phyloP scores from a whole-genome alignment of 257 asterid genomes.

The Gentiana macrophylla region DNA sequence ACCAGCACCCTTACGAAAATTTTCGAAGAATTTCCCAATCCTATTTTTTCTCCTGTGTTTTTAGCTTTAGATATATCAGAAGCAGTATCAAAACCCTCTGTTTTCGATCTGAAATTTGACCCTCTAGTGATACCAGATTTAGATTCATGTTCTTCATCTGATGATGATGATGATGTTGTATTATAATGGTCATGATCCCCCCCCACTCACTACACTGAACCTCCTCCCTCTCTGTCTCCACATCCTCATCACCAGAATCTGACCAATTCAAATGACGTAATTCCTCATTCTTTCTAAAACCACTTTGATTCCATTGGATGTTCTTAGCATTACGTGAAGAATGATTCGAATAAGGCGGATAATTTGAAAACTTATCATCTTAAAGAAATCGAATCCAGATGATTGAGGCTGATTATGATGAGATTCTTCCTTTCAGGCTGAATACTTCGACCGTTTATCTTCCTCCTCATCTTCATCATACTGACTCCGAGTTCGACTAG shows the following conservation, averaged over 20 bases:
- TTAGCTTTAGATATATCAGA: constrained; percentile 1
- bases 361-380: constrained; percentile 48
- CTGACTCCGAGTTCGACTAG: constrained; percentile 1
- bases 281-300: constrained; percentile 11
- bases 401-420: constrained; percentile 19
- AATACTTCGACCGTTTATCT: constrained; percentile 23
- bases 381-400: constrained; percentile 25
- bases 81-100: constrained; percentile 17
- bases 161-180: constrained; percentile 44
- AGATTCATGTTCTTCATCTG: constrained; percentile 40
- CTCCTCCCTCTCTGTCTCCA: constrained; percentile 75
- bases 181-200: constrained; percentile 66
- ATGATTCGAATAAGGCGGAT: constrained; percentile 40
- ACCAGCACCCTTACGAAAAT: constrained; percentile 12
- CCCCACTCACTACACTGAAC: constrained; percentile 98
- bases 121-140: constrained; percentile 46
- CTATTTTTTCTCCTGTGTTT: constrained; percentile 4
- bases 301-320: constrained; percentile 6
- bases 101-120: constrained; percentile 44
- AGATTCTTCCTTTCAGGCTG: constrained; percentile 21
- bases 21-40: constrained; percentile 13
- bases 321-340: constrained; percentile 24
- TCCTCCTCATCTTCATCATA: constrained; percentile 28
- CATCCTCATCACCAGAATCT: constrained; percentile 53
- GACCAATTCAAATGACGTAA: constrained; percentile 25